Conservation (phyloP, 1,139 yeast species). For the Suhomyces yuchorum region DNA sequence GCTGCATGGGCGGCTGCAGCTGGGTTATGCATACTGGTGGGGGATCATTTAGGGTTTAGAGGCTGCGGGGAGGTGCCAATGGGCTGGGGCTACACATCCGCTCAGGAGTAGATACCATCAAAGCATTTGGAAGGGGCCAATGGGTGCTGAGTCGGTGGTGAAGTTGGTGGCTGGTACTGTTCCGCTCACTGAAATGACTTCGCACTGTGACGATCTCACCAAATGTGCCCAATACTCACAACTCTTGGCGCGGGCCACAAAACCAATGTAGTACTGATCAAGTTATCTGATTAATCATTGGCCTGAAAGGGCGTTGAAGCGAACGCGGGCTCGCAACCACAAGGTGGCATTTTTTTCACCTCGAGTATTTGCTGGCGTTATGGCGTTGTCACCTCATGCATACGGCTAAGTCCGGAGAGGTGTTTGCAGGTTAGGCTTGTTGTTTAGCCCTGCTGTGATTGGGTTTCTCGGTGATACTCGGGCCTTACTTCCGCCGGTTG, state of each 20-base stretch:
- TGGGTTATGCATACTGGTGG: neutral
- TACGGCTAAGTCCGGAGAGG: neutral
- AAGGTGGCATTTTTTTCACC: neutral
- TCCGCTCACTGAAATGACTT: too few species aligned
- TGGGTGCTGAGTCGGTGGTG: too few species aligned
- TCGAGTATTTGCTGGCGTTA: neutral
- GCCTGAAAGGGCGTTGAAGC: constrained; percentile 2
- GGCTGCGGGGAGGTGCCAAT: neutral
- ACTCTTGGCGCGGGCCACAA: neutral
- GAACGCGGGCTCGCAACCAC: neutral
- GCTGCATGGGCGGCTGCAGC: constrained; percentile 3
- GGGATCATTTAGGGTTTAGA: neutral
- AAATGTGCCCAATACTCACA: neutral
- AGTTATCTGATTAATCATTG: constrained; percentile 17
- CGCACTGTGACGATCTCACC: neutral
- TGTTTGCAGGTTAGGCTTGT: neutral
- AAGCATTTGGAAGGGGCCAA: too few species aligned
- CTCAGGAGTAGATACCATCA: too few species aligned
- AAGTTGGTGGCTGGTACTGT: too few species aligned
- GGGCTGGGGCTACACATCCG: neutral
- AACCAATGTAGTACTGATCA: constrained; percentile 1
- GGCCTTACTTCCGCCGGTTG: too few species aligned
- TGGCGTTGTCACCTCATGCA: constrained; percentile 1
- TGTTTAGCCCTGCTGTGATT: neutral
- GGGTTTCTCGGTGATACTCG: neutral